Evolutionary conservation across 345 rosid genomes (phyloP).

Genomic region (Gossypium ekmanianum): DNA sequence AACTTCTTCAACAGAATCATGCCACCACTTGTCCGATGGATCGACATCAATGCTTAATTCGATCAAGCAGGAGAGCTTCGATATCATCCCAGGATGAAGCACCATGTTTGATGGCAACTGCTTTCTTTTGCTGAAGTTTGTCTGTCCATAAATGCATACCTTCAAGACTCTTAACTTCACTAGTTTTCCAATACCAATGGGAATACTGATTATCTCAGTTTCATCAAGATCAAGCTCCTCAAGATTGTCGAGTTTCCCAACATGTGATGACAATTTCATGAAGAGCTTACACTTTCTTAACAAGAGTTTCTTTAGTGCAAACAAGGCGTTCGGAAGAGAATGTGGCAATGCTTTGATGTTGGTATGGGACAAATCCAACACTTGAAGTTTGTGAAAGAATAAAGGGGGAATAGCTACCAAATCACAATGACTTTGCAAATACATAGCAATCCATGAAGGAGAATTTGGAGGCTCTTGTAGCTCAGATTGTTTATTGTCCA

Average conservation of each 20-base stretch:
- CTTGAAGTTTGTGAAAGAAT: background rate
- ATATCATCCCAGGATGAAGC: background rate
- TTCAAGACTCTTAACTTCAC: constrained; percentile 10
- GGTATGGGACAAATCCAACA: background rate
- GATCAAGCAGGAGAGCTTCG: background rate
- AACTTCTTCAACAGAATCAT: background rate
- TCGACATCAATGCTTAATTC: background rate
- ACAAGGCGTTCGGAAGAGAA: constrained; percentile 10
- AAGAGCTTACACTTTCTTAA: constrained; percentile 19
- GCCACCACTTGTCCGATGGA: background rate
- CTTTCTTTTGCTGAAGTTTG: background rate
- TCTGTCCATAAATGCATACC: constrained; percentile 13
- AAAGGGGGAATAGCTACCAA: background rate
- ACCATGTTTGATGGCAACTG: background rate
- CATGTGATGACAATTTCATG: constrained; percentile 14
- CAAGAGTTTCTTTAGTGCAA: constrained; percentile 21
- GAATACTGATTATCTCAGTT: constrained; percentile 12
- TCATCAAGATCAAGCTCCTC: constrained; percentile 29
- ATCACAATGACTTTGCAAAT: background rate
- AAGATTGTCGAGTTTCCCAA: constrained; percentile 21
- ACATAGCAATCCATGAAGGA: background rate
- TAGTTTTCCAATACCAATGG: background rate
- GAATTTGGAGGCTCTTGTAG: too few species aligned
- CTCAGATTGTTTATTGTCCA: too few species aligned
- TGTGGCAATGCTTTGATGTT: background rate